These are phyloP conservation scores for Suhomyces pyralidae DNA, from an alignment of 805 yeast genomes.

Conservation along the genomic window DNA sequence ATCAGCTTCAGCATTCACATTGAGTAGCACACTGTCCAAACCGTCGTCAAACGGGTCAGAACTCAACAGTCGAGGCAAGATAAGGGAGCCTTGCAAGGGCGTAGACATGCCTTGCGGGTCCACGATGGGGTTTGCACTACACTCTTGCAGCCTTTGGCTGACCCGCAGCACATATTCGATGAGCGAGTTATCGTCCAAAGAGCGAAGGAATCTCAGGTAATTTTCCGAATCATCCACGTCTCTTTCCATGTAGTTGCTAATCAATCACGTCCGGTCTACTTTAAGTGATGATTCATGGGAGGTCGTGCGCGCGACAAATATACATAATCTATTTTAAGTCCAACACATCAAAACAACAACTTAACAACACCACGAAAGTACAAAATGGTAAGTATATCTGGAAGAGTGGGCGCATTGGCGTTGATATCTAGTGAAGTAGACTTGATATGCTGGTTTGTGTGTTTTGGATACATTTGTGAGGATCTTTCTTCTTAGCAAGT, in stretches of 20 bases:
- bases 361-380: not conserved
- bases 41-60: constrained; percentile 27
- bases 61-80: constrained; percentile 1
- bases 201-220: constrained; percentile 14
- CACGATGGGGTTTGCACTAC: not conserved
- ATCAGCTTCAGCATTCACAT: not conserved
- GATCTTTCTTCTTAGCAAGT: not conserved
- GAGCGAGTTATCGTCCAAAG: constrained; percentile 20
- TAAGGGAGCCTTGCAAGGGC: not conserved
- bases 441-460: not conserved
- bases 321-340: not conserved
- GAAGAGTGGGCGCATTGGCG: not conserved
- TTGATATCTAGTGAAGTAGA: not conserved
- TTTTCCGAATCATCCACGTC: not conserved
- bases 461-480: not conserved
- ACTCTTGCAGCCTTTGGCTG: constrained; percentile 8
- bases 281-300: not conserved
- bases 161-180: constrained; percentile 15
- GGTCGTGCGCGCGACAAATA: constrained; percentile 1
- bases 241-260: not conserved
- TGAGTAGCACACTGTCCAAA: constrained; percentile 18
- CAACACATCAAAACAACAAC: constrained; percentile 3
- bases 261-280: not conserved
- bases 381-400: not conserved
- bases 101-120: constrained; percentile 1